phyloP scores from a whole-genome alignment of 805 yeast genomes.

The Metschnikowia lunata region DNA sequence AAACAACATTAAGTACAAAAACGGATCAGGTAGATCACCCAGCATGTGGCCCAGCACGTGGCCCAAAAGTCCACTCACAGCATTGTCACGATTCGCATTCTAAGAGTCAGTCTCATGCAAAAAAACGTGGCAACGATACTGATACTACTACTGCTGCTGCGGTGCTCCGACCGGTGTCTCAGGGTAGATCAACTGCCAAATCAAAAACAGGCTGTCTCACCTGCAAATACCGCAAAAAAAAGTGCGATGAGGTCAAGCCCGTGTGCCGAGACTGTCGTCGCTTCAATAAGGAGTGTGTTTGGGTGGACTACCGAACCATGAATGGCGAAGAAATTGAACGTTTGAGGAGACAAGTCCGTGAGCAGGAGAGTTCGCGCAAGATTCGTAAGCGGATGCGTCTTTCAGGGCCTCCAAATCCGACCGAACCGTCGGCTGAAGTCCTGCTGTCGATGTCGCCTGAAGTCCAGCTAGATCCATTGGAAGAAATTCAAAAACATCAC shows the following conservation, averaged over 20 bases:
- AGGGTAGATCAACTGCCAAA: constrained; percentile 9
- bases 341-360: constrained; percentile 34
- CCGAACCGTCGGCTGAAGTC: not conserved
- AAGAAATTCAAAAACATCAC: not conserved
- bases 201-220: constrained; percentile 64
- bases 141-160: not conserved
- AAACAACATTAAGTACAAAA: too few relatives aligned
- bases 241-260: constrained; percentile 50
- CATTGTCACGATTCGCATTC: too few relatives aligned
- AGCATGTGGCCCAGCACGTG: not conserved
- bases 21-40: too few relatives aligned
- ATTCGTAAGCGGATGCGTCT: constrained; percentile 31
- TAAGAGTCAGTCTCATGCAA: too few relatives aligned
- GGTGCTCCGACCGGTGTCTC: not conserved
- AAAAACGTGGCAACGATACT: not conserved
- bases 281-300: constrained; percentile 44
- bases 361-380: constrained; percentile 39
- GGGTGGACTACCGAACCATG: constrained; percentile 44
- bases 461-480: constrained; percentile 1
- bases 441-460: constrained; percentile 4
- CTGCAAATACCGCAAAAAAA: constrained; percentile 61
- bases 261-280: constrained; percentile 48
- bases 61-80: too few relatives aligned
- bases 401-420: not conserved
- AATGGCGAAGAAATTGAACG: constrained; percentile 31